Evolutionary conservation across 208 protist genomes (phyloP).

Genomic region (Trypanosoma mega): DNA sequence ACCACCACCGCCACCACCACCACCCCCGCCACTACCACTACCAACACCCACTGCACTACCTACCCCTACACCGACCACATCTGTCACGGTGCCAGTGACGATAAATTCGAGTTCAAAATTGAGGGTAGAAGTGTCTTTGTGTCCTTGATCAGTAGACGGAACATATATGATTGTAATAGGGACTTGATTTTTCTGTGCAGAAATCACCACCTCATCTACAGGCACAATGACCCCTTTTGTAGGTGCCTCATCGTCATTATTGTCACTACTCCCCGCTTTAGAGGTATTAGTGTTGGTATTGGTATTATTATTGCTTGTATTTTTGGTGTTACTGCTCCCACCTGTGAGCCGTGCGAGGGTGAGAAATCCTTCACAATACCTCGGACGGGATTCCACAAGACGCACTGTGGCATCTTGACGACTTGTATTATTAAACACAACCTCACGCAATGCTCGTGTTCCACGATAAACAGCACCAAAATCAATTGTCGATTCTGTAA

Average conservation of each 20-base stretch:
- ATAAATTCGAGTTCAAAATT: slow-evolving; percentile 82
- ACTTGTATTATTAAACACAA: slow-evolving; percentile 45
- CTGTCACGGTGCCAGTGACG: slow-evolving; percentile 17
- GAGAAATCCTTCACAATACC: slow-evolving; percentile 57
- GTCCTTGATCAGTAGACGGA: slow-evolving; percentile 49
- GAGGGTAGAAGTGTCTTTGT: slow-evolving; percentile 47
- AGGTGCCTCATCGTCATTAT: background rate
- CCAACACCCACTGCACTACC: too few relatives aligned
- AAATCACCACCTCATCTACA: slow-evolving; percentile 60
- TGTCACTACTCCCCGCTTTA: slow-evolving; percentile 1
- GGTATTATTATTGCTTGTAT: background rate
- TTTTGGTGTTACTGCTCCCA: background rate
- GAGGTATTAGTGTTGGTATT: background rate
- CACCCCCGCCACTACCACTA: background rate
- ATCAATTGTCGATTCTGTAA: slow-evolving; percentile 53
- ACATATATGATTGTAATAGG: slow-evolving; percentile 54
- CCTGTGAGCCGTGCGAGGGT: slow-evolving; percentile 30
- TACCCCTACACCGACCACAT: background rate
- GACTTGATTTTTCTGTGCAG: slow-evolving; percentile 42
- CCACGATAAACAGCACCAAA: slow-evolving; percentile 86
- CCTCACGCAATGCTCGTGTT: slow-evolving; percentile 34
- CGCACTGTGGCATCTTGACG: slow-evolving; percentile 54
- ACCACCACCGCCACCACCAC: background rate
- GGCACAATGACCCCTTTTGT: background rate
- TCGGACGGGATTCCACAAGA: slow-evolving; percentile 37